These are phyloP conservation scores for Penicillium sp. DNA, from an alignment of 2,329 filamentous ascomycete genomes.

Conservation along the genomic window DNA sequence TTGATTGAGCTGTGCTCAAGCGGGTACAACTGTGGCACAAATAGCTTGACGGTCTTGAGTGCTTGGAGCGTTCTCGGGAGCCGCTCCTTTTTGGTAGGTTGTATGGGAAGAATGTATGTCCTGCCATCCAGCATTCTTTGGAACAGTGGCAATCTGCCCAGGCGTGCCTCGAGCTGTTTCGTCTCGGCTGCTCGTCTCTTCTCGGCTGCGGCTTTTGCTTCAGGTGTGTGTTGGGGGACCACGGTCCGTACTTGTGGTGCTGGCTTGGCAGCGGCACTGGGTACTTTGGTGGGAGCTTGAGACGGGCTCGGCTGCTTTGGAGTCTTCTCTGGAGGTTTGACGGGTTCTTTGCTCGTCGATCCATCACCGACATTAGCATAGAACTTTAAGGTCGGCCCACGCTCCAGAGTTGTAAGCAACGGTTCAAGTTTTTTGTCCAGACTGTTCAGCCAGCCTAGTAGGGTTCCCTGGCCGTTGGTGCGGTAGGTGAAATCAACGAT, in stretches of 20 bases:
- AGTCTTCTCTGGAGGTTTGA: slow-evolving; percentile 4
- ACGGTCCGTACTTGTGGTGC: slow-evolving; percentile 26
- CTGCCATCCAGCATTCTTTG: slow-evolving; percentile 66
- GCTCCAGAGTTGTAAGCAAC: slow-evolving; percentile 65
- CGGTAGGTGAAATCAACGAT: slow-evolving; percentile 55
- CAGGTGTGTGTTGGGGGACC: slow-evolving; percentile 52
- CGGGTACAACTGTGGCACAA: slow-evolving; percentile 69
- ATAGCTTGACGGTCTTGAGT: slow-evolving; percentile 62
- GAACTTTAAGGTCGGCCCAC: slow-evolving; percentile 69
- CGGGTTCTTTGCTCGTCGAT: slow-evolving; percentile 29
- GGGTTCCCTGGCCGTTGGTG: slow-evolving; percentile 46
- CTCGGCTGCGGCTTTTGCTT: slow-evolving; percentile 61
- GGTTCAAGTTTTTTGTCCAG: slow-evolving; percentile 69
- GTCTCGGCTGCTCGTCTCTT: slow-evolving; percentile 62
- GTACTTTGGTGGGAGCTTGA: background rate
- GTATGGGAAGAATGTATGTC: slow-evolving; percentile 66
- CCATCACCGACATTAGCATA: slow-evolving; percentile 53
- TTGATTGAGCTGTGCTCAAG: slow-evolving; percentile 64
- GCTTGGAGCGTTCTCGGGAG: slow-evolving; percentile 60
- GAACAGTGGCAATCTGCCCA: slow-evolving; percentile 65
- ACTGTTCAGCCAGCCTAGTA: slow-evolving; percentile 64
- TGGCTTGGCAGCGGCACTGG: background rate
- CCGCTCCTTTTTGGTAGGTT: slow-evolving; percentile 58
- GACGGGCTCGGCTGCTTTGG: background rate
- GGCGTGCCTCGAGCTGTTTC: slow-evolving; percentile 69